Percentiles rank a stretch among this genome's conserved stretches.
Evolutionary conservation across 345 rosid species (phyloP).

Genomic region (Ceriops zippeliana): DNA sequence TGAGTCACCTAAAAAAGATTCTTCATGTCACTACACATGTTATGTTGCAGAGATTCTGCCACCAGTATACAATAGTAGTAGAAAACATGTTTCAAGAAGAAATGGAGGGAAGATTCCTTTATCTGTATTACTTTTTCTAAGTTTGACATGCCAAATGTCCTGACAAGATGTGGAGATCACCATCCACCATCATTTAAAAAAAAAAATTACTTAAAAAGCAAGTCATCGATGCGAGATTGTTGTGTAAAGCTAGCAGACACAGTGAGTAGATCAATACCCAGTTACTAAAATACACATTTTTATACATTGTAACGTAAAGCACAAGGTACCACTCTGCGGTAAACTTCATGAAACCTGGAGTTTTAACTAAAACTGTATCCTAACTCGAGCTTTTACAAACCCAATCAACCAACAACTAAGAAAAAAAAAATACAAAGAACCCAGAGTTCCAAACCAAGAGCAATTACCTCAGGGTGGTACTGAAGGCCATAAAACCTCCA

Average conservation of each 20-base stretch:
- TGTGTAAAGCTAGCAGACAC: too few species aligned
- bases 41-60: not conserved
- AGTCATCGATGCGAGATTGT: too few species aligned
- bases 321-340: too few species aligned
- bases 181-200: too few species aligned
- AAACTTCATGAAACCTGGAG: too few species aligned
- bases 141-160: not conserved
- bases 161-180: not conserved
- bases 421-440: not conserved
- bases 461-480: constrained; percentile 86
- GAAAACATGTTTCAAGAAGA: not conserved
- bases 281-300: too few species aligned
- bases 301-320: too few species aligned
- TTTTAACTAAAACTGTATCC: too few species aligned
- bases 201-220: too few species aligned
- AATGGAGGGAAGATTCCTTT: not conserved
- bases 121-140: not conserved
- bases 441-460: not conserved
- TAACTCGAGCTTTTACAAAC: too few species aligned
- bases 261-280: too few species aligned
- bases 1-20: constrained; percentile 67
- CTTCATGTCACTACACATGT: not conserved
- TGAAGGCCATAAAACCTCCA: constrained; percentile 83
- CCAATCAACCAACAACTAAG: not conserved
- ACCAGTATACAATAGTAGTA: not conserved